Evolutionary conservation across 352 stramenopile species (phyloP).

Genomic region (Phytopythium oedochilum): DNA sequence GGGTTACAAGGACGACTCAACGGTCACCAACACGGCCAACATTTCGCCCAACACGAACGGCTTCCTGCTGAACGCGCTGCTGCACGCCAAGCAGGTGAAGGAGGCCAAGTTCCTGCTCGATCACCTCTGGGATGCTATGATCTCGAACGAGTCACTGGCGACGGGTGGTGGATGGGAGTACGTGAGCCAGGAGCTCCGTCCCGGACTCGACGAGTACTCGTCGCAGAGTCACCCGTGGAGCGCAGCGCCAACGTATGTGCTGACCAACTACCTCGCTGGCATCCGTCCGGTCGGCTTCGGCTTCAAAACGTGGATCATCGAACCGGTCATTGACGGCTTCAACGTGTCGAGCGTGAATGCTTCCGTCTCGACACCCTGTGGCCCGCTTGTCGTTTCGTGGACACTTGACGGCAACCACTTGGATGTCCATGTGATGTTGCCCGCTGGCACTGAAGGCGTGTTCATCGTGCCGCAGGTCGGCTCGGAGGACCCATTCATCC

Average conservation of each 20-base stretch:
- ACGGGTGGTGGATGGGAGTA: conserved; percentile 22
- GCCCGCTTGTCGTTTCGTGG: conserved; percentile 8
- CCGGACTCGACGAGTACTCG: conserved; percentile 14
- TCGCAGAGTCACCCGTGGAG: conserved; percentile 25
- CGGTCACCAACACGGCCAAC: conserved; percentile 6
- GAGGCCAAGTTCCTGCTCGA: conserved; percentile 20
- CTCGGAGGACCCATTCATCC: conserved; percentile 7
- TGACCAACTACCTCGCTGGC: conserved; percentile 23
- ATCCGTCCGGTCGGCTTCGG: conserved; percentile 21
- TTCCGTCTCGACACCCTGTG: conserved; percentile 18
- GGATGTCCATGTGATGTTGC: conserved; percentile 11
- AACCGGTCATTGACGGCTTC: conserved; percentile 17
- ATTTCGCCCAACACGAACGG: conserved; percentile 31
- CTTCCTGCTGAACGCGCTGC: conserved; percentile 19
- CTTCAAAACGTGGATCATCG: conserved; percentile 23
- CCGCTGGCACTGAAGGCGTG: conserved; percentile 11
- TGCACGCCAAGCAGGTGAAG: conserved; percentile 14
- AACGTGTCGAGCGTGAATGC: conserved; percentile 19
- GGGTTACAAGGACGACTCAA: conserved; percentile 21
- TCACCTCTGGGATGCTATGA: conserved; percentile 27
- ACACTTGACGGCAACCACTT: conserved; percentile 6
- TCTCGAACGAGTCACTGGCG: conserved; percentile 18
- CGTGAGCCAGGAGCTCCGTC: conserved; percentile 14
- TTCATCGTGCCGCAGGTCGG: conserved; percentile 15
- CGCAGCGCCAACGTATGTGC: conserved; percentile 17